Base-by-base conservation (phyloP, 2,329 filamentous ascomycete species). In the Penicillium sp. region DNA sequence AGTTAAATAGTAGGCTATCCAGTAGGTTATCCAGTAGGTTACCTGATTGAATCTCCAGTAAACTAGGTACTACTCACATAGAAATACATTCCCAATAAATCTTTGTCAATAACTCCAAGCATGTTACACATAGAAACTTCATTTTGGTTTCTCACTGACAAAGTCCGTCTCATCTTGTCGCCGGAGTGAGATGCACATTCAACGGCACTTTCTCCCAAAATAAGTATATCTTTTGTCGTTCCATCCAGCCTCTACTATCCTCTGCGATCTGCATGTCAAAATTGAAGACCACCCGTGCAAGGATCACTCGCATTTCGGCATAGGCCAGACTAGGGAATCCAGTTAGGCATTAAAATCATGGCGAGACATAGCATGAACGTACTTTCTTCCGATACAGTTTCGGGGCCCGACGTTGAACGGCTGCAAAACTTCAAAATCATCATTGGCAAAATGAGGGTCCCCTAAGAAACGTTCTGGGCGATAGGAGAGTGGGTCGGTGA, bases 351-450 rank as follows among this genome's bases (percentile, higher is more conserved):
- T 5, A 5, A 22, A 5, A 9, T 22, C 5, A 22, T 22, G n/a
- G n/a, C 18, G 18, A 22, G 18, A 22, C 9, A 22, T 5, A 22
- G 18, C 9, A 5, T 22, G 6, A 5, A 59, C 69, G 54, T 55
- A 71, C 69, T 74, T 73, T 42, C 62, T 62, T 2, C 73, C 73
- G 15, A 76, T 61, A 41, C 73, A 76, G 30, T 73, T 72, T 4
- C 73, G 57, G 4, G 73, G 67, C 0, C 73, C 72, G 2, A 70
- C 35, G 2, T 65, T 65, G 40, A 77, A 75, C 0, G 73, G 69
- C 51, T 74, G 69, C 30, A 72, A 60, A 0, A 62, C 64, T 0
- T 69, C 67, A 29, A 58, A 57, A 17, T 62, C 62, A 46, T 77
- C 73, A 17, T 50, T 39, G 1, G 46, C 50, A 45, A 69, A 76